Base-by-base conservation (phyloP, 345 rosid species). In the Eucalyptus erythrocorys region DNA sequence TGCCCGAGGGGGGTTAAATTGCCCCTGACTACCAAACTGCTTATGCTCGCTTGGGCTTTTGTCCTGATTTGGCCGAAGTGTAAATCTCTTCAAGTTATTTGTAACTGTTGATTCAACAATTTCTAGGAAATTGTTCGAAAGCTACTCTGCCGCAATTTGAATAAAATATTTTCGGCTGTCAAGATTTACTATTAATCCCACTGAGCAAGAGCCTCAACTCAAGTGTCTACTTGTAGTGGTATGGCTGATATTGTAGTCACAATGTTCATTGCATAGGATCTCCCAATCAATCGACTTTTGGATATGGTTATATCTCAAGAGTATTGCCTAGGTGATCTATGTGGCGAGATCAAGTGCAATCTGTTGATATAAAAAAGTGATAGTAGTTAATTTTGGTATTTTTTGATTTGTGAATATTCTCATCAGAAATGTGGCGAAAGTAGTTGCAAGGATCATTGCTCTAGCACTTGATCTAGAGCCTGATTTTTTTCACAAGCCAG, bases 401-500 rank as follows among this genome's bases (percentile, higher is more conserved):
- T n/a, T n/a, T n/a, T 64, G 0, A 64, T 64, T 64, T 64, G 76
- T 64, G 1, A 14, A 64, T 64, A 7, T n/a, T 1, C 40, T 34
- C 32, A 68, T 64, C 89, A 95, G 98, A 90, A 94, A 93, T 91
- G 96, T 95, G 47, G 95, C 90, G 11, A 95, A 91, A 90, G 87
- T 90, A 71, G 92, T 94, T 88, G 95, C 95, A 3, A 94, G 95
- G 92, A 84, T 95, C 87, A 92, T 96, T 85, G 98, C 98, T 0
- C 95, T 96, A 89, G 96, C 97, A 11, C 97, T 96, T 80, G 92
- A 94, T 88, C 92, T 96, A 89, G 92, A 95, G 40, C 91, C 27
- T 47, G 94, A 94, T 90, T 96, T 94, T 91, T 96, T 96, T 89
- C 96, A 96, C 87, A 94, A 53, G 61, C 97, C 96, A 3, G 95